These are phyloP conservation scores for Rhynchosporium secalis DNA, from an alignment of 2,329 filamentous ascomycete genomes.

Conservation along the genomic window DNA sequence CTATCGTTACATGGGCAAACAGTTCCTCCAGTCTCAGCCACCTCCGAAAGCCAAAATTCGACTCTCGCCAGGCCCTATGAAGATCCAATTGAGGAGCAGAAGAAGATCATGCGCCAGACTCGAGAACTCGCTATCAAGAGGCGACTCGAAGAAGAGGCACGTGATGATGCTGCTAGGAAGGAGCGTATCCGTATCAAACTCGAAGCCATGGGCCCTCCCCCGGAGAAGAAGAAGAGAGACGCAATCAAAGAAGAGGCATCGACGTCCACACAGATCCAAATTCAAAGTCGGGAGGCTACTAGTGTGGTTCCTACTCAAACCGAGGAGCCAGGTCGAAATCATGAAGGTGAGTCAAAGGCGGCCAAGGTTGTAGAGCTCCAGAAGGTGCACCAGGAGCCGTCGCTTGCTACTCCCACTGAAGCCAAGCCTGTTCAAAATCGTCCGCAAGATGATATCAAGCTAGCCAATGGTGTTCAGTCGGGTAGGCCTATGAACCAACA, in stretches of 20 bases:
- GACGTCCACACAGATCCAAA: conserved; percentile 40
- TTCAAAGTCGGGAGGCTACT: conserved; percentile 33
- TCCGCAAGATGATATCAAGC: conserved; percentile 22
- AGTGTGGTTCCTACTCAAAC: conserved; percentile 16
- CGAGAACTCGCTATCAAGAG: conserved; percentile 69
- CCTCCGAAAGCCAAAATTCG: conserved; percentile 37
- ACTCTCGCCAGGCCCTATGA: conserved; percentile 43
- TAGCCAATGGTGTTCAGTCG: conserved; percentile 30
- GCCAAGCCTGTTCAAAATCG: conserved; percentile 19
- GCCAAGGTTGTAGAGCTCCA: conserved; percentile 17
- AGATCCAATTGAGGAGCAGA: conserved; percentile 63
- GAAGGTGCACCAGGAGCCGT: conserved; percentile 20
- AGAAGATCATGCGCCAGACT: conserved; percentile 71
- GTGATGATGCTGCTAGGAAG: conserved; percentile 69
- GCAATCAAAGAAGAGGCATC: conserved; percentile 49
- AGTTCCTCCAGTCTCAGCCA: conserved; percentile 41
- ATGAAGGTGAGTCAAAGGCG: conserved; percentile 17
- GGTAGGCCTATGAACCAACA: conserved; percentile 29
- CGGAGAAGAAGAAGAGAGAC: conserved; percentile 60
- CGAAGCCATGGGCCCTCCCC: conserved; percentile 65
- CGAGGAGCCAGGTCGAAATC: conserved; percentile 21
- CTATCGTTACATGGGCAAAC: conserved; percentile 35
- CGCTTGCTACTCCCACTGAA: conserved; percentile 14
- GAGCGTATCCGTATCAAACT: conserved; percentile 73
- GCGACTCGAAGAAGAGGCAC: conserved; percentile 65